Conservation (phyloP, 257 asterid genomes). For the Przewalskia tangutica region DNA sequence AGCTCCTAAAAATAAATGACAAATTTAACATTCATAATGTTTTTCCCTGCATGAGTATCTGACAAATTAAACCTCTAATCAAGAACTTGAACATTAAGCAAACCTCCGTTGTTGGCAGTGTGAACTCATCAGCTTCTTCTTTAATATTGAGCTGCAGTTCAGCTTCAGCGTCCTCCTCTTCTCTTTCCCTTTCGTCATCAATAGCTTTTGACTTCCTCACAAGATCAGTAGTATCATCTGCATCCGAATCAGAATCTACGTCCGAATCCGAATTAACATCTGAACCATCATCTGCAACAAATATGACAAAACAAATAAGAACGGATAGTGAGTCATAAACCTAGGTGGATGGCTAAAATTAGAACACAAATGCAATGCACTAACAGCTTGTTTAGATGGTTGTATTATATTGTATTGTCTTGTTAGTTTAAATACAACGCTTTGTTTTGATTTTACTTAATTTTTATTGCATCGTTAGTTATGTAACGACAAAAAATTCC, state of each 20-base stretch:
- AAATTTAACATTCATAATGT: not conserved
- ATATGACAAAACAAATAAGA: not conserved
- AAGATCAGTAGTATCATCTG: slow-evolving; percentile 33
- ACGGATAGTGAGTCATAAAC: not conserved
- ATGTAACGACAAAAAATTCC: too few species aligned
- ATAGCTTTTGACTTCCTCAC: slow-evolving; percentile 40
- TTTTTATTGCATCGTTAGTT: too few species aligned
- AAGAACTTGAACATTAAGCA: not conserved
- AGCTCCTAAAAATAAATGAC: slow-evolving; percentile 48
- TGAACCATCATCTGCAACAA: not conserved
- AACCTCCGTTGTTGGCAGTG: slow-evolving; percentile 77
- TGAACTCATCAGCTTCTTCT: slow-evolving; percentile 69
- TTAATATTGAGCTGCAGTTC: slow-evolving; percentile 53
- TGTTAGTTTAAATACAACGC: too few species aligned
- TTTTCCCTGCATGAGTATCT: not conserved
- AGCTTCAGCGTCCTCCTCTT: slow-evolving; percentile 35
- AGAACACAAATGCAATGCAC: slow-evolving; percentile 4
- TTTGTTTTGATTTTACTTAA: too few species aligned
- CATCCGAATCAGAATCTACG: slow-evolving; percentile 55
- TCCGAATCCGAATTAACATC: slow-evolving; percentile 24
- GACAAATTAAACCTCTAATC: not conserved
- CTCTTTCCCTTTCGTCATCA: slow-evolving; percentile 42
- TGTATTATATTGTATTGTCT: too few species aligned
- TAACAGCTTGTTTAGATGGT: not conserved
- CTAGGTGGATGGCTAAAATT: not conserved